A percentile compares a stretch with the other conserved stretches of the same genome.
Evolutionary conservation across 306 rosid genomes (phyloP).

Genomic region (Inga leiocalycina): DNA sequence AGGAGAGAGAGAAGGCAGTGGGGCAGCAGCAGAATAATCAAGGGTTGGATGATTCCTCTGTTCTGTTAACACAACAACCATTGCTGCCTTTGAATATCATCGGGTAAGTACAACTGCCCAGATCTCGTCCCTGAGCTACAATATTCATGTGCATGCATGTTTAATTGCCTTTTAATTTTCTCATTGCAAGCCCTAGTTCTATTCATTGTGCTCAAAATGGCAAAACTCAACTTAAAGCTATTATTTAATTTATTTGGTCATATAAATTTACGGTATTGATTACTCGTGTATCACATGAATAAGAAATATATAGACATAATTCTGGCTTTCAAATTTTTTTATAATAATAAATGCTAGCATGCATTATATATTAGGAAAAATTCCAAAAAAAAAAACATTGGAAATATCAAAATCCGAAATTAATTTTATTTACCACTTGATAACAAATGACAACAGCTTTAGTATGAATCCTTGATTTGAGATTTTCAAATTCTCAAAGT

Average conservation of each 20-base stretch:
- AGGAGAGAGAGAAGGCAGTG: conserved; percentile 62
- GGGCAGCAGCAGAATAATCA: conserved; percentile 40
- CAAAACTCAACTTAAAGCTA: not conserved
- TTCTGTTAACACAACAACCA: conserved; percentile 39
- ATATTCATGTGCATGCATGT: too few relatives aligned
- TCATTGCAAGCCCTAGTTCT: not conserved
- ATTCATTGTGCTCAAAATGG: too few relatives aligned
- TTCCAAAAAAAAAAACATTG: too few relatives aligned
- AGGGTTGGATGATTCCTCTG: conserved; percentile 33
- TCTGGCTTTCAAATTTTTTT: not conserved
- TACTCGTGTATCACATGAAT: not conserved
- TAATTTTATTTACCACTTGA: too few relatives aligned
- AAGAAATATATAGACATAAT: not conserved
- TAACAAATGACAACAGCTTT: too few relatives aligned
- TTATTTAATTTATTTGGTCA: not conserved
- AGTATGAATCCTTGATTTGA: too few relatives aligned
- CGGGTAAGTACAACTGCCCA: conserved; percentile 37
- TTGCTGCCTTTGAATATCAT: conserved; percentile 44
- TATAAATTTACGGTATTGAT: too few relatives aligned
- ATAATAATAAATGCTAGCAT: not conserved
- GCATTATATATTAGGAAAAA: too few relatives aligned
- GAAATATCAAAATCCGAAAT: too few relatives aligned
- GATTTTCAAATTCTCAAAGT: too few relatives aligned
- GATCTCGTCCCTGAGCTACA: not conserved
- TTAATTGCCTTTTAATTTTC: too few relatives aligned